These are phyloP conservation scores for Blastobotrys petasosporus DNA, from an alignment of 1,139 yeast species.

Conservation along the genomic window DNA sequence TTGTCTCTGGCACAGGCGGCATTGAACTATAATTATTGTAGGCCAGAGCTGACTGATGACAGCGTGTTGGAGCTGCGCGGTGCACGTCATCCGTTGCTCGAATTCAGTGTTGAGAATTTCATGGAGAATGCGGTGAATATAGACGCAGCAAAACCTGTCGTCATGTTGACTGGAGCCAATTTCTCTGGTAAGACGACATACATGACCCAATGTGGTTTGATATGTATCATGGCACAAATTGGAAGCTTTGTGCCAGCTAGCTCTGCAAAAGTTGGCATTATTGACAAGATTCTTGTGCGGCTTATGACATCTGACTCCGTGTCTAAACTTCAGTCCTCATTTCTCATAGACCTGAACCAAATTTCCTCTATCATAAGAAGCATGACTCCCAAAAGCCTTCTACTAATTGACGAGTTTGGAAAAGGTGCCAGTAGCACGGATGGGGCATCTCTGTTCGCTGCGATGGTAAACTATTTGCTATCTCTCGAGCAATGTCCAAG, in stretches of 20 bases:
- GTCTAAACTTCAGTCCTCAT: conserved; percentile 94
- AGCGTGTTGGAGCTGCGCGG: not conserved
- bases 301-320: conserved; percentile 95
- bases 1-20: conserved; percentile 3
- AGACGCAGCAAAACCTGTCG: conserved; percentile 70
- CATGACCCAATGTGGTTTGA: conserved; percentile 86
- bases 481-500: conserved; percentile 88
- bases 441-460: conserved; percentile 95
- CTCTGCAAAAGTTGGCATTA: conserved; percentile 66
- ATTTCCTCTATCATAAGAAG: conserved; percentile 80
- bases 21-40: not conserved
- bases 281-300: conserved; percentile 91
- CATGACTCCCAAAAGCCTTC: conserved; percentile 76
- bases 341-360: conserved; percentile 87
- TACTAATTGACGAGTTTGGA: conserved; percentile 89
- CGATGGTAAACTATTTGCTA: conserved; percentile 83
- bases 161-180: conserved; percentile 90
- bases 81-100: conserved; percentile 5
- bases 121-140: conserved; percentile 81
- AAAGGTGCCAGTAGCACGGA: conserved; percentile 97
- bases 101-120: conserved; percentile 46
- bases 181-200: conserved; percentile 98
- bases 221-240: conserved; percentile 85
- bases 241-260: conserved; percentile 88
- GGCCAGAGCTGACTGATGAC: not conserved